phyloP scores from a whole-genome alignment of 2,329 filamentous ascomycete genomes.

The Aspergillus bombycis region DNA sequence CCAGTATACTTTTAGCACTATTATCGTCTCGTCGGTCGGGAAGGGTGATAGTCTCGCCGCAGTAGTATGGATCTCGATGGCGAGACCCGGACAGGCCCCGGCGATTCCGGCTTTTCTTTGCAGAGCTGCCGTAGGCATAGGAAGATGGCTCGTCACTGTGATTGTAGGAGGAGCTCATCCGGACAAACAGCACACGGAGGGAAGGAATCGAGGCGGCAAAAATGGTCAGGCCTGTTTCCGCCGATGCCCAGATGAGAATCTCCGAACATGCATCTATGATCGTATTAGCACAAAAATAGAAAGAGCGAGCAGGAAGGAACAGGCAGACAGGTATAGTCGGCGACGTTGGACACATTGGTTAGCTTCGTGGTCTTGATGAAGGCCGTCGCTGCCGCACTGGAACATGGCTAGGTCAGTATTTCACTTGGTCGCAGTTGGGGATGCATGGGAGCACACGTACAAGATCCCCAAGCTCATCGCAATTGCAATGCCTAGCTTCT shows the following conservation, averaged over 20 bases:
- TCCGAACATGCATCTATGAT: constrained; percentile 6
- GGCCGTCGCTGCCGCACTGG: constrained; percentile 25
- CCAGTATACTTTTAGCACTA: background rate
- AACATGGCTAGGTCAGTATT: background rate
- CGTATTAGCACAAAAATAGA: background rate
- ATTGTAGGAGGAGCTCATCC: constrained; percentile 11
- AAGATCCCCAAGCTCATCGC: constrained; percentile 34
- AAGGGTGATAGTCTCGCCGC: background rate
- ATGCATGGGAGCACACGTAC: constrained; percentile 14
- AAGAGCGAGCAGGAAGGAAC: background rate
- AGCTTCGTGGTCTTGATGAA: constrained; percentile 30
- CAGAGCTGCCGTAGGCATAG: background rate
- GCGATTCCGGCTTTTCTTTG: background rate
- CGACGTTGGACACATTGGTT: constrained; percentile 24
- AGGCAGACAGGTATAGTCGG: constrained; percentile 25
- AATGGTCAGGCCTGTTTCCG: constrained; percentile 33
- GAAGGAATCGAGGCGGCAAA: constrained; percentile 32
- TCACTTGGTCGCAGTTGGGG: background rate
- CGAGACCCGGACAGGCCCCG: background rate
- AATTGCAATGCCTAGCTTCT: constrained; percentile 30
- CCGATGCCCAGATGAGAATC: constrained; percentile 30
- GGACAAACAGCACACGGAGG: constrained; percentile 28
- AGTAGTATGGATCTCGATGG: background rate
- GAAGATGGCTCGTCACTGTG: background rate
- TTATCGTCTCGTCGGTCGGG: background rate